phyloP scores from a whole-genome alignment of 2,329 filamentous ascomycete genomes.

The Exophiala mesophila region DNA sequence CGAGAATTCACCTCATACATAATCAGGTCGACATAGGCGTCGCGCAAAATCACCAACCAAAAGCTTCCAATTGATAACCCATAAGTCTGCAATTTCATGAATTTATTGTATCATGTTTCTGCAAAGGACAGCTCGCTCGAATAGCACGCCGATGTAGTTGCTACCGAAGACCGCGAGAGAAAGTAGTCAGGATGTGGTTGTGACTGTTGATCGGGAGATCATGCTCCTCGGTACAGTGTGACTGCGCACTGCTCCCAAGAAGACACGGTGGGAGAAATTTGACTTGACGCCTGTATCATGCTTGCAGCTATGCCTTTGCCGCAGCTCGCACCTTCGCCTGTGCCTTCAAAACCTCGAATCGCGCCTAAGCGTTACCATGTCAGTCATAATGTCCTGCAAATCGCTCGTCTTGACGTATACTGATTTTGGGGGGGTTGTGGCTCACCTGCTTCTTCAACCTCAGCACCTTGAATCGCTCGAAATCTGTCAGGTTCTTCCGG shows the following conservation, averaged over 20 bases:
- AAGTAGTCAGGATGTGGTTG: background rate
- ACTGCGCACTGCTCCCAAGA: background rate
- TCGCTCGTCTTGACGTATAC: background rate
- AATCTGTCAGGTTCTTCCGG: conserved; percentile 90
- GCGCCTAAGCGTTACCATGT: conserved; percentile 48
- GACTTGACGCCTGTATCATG: conserved; percentile 18
- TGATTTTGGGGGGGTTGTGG: conserved; percentile 23
- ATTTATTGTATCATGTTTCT: conserved; percentile 22
- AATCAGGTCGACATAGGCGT: too few relatives aligned
- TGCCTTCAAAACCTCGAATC: conserved; percentile 96
- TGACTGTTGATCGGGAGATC: conserved; percentile 10
- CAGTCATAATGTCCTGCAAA: background rate
- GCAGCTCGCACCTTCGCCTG: conserved; percentile 86
- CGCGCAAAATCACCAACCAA: too few relatives aligned
- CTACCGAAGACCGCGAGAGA: conserved; percentile 7
- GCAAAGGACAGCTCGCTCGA: conserved; percentile 13
- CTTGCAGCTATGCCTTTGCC: conserved; percentile 50
- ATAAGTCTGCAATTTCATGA: conserved; percentile 19
- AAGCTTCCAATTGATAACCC: too few relatives aligned
- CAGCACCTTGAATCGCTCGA: conserved; percentile 99
- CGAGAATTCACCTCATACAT: too few relatives aligned
- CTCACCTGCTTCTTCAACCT: conserved; percentile 96
- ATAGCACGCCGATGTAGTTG: conserved; percentile 11
- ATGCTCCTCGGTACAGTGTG: background rate
- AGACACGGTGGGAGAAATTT: background rate